Evolutionary conservation across 2,329 filamentous ascomycete species (phyloP), one percentile per base, ranked within the genome.

Genomic region (Aspergillus novofumigatus): DNA sequence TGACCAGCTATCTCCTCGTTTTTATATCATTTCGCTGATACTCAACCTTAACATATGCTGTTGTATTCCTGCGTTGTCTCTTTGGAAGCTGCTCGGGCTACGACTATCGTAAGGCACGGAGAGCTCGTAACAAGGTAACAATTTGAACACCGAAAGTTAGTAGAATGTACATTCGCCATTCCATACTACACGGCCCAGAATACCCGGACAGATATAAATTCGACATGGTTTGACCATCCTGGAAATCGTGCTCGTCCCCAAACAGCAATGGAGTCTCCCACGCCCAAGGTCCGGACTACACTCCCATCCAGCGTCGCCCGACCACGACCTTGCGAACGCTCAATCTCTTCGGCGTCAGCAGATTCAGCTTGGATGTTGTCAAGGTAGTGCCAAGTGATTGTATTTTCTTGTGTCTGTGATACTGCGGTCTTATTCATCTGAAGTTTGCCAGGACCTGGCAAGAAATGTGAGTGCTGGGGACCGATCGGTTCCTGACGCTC

Each of bases 181-280:
- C 3, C 14, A 48, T 17, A 49, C 60, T 58, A 74, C 44, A 73
- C 60, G 38, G 71, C 72, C 74, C 74, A 76, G 51, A 71, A 76
- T 2, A 76, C 65, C 26, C 71, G 62, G 25, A 73, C 67, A 9
- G 62, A 65, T 42, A 72, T 59, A 5, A 53, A 48, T 26, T 70
- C 53, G 4, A 76, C 71, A 60, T 70, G 56, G 52, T 76, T 76
- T 9, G 50, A 41, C 74, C 74, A 76, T 4, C 67, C 70, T 0
- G 63, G 63, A 58, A 76, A 76, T 26, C 74, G 67, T 20, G 74
- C 70, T 26, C 73, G 62, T 17, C 65, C 69, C 73, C 72, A 75
- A n/a, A 76, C 52, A 11, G 67, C 63, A 56, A 76, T 65, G 4
- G 72, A 69, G 59, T 76, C 73, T 1, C 74, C 74, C 53, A 75